Evolutionary conservation across 495 filamentous ascomycete genomes (phyloP).

Genomic region (Annulohypoxylon stygium): DNA sequence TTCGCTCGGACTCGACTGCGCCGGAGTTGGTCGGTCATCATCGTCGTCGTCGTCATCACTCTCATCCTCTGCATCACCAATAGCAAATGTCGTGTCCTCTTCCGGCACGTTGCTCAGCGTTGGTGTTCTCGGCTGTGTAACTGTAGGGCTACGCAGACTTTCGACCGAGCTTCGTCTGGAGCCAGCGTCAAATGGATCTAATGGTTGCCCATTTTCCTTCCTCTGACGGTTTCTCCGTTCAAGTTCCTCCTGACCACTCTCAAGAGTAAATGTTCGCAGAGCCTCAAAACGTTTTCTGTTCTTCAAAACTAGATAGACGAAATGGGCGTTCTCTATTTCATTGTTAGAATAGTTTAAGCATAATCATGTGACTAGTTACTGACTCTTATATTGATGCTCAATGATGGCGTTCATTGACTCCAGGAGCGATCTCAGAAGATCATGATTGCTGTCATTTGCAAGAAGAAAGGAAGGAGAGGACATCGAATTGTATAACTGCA

Average conservation of each 20-base stretch:
- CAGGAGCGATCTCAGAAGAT: slow-evolving; percentile 82
- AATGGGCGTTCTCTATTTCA: slow-evolving; percentile 78
- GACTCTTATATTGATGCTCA: slow-evolving; percentile 91
- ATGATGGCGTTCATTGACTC: slow-evolving; percentile 93
- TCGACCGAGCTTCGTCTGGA: slow-evolving; percentile 76
- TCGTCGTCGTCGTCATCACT: slow-evolving; percentile 78
- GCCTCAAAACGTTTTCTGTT: slow-evolving; percentile 89
- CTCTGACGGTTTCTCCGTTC: slow-evolving; percentile 79
- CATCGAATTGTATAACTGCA: slow-evolving; percentile 94
- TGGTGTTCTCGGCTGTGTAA: slow-evolving; percentile 66
- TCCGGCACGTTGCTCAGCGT: slow-evolving; percentile 84
- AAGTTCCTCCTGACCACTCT: slow-evolving; percentile 93
- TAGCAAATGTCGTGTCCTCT: slow-evolving; percentile 82
- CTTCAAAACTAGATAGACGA: slow-evolving; percentile 84
- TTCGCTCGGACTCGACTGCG: slow-evolving; percentile 77
- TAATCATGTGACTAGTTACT: slow-evolving; percentile 13
- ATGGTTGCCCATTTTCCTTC: slow-evolving; percentile 72
- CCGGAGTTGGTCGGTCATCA: slow-evolving; percentile 74
- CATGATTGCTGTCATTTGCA: slow-evolving; percentile 93
- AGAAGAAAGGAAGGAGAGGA: slow-evolving; percentile 95
- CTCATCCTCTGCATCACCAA: slow-evolving; percentile 88
- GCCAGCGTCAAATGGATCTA: slow-evolving; percentile 59
- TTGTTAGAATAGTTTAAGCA: slow-evolving; percentile 46
- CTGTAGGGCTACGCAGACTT: slow-evolving; percentile 74
- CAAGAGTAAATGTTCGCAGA: slow-evolving; percentile 91